Conservation (phyloP, 768 basidiomycete genomes). For the Pleurotus djamor region DNA sequence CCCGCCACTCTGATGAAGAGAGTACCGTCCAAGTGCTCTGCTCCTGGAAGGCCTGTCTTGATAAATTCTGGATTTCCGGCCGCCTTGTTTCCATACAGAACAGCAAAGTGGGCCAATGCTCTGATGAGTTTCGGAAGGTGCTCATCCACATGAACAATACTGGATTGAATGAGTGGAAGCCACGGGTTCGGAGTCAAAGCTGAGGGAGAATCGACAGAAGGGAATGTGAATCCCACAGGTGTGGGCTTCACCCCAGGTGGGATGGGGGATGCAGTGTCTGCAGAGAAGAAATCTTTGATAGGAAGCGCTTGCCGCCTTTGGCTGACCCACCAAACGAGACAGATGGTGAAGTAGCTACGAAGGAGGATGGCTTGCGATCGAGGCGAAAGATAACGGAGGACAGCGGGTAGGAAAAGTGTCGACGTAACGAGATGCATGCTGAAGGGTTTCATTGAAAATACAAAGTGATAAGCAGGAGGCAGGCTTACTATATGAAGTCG, state of each 20-base stretch:
- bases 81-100: constrained; percentile 35
- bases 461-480: too few species aligned
- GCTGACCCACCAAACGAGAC: constrained; percentile 21
- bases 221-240: constrained; percentile 7
- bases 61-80: constrained; percentile 17
- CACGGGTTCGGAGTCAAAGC: constrained; percentile 34
- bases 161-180: constrained; percentile 33
- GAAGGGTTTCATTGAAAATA: constrained; percentile 6
- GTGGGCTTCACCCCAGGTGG: constrained; percentile 4
- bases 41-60: constrained; percentile 40
- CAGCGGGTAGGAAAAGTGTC: constrained; percentile 47
- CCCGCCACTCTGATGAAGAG: constrained; percentile 60
- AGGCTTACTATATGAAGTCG: constrained; percentile 50
- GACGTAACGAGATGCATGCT: constrained; percentile 63
- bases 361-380: constrained; percentile 43
- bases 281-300: constrained; percentile 23
- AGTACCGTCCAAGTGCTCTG: constrained; percentile 55
- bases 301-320: constrained; percentile 29
- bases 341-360: not conserved
- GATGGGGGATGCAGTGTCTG: constrained; percentile 13
- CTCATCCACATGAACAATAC: constrained; percentile 33
- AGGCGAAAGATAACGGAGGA: constrained; percentile 28
- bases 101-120: constrained; percentile 45
- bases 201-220: not conserved
- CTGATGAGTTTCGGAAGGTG: constrained; percentile 48